Conservation (phyloP, 208 protist genomes). For the Angomonas deanei region DNA sequence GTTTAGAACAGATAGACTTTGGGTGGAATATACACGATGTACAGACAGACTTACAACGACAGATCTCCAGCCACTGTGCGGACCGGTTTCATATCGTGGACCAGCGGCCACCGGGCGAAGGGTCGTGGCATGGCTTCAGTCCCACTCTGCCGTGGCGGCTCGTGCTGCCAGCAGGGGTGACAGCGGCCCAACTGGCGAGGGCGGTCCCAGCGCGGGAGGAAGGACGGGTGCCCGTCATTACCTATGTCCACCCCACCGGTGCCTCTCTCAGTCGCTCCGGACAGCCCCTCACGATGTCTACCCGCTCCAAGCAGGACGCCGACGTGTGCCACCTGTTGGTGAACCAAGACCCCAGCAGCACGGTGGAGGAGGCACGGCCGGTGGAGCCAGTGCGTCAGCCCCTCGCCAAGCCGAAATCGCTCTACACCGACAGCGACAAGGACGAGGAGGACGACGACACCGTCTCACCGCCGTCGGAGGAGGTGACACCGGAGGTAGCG, state of each 20-base stretch:
- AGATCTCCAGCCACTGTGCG: constrained; percentile 7
- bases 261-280: constrained; percentile 64
- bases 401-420: neutral
- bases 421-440: constrained; percentile 1
- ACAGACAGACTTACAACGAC: constrained; percentile 41
- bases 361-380: too few species aligned
- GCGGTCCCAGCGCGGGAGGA: constrained; percentile 66
- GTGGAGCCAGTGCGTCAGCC: neutral
- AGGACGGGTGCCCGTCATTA: constrained; percentile 76
- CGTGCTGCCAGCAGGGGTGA: constrained; percentile 41
- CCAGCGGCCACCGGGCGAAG: neutral
- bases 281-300: constrained; percentile 70
- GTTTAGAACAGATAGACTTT: constrained; percentile 45
- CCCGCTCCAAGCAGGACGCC: constrained; percentile 32
- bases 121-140: constrained; percentile 26
- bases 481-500: neutral
- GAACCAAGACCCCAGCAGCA: constrained; percentile 7
- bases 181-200: constrained; percentile 32
- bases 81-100: constrained; percentile 1
- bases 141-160: constrained; percentile 75
- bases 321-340: constrained; percentile 48
- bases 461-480: neutral
- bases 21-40: constrained; percentile 77
- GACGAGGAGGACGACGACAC: neutral
- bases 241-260: constrained; percentile 71